Percentiles rank a stretch among this genome's conserved stretches.
phyloP scores from a whole-genome alignment of 768 basidiomycete genomes.

The Phylloporus sp. region DNA sequence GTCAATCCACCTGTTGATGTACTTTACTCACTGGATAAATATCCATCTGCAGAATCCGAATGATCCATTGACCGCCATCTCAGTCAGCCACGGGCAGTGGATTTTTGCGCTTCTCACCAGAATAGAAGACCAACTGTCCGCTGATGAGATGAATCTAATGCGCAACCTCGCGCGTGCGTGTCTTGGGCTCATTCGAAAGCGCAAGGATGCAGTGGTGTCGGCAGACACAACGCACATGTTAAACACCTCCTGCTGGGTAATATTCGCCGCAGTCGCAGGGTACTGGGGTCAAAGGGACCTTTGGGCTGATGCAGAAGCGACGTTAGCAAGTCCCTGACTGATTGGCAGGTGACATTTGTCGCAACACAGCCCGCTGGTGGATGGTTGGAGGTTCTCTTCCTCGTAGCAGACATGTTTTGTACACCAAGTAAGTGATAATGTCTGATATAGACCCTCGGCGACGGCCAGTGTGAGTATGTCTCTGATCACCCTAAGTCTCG shows the following conservation, averaged over 20 bases:
- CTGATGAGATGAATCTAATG: conserved; percentile 74
- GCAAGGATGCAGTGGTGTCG: not conserved
- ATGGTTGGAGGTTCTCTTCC: not conserved
- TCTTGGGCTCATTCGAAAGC: conserved; percentile 44
- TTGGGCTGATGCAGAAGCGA: conserved; percentile 71
- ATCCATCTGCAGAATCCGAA: conserved; percentile 46
- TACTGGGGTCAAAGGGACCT: conserved; percentile 80
- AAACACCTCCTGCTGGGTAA: conserved; percentile 66
- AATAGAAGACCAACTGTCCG: conserved; percentile 63
- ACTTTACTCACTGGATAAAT: conserved; percentile 80
- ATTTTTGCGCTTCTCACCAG: conserved; percentile 71
- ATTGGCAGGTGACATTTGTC: not conserved
- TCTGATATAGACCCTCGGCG: not conserved
- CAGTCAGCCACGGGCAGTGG: conserved; percentile 67
- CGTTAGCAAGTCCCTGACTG: conserved; percentile 31
- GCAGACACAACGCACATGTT: conserved; percentile 31
- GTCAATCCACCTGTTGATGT: conserved; percentile 76
- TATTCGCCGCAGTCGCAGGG: conserved; percentile 58
- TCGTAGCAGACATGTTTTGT: conserved; percentile 9
- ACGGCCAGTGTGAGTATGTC: conserved; percentile 6
- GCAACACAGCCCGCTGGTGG: not conserved
- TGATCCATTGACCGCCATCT: conserved; percentile 39
- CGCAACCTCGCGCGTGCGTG: conserved; percentile 75
- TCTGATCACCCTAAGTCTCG: too few species aligned
- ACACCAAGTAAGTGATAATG: not conserved